Base-by-base conservation (phyloP, 352 stramenopile genomes). In the Globisporangium yorkense region DNA sequence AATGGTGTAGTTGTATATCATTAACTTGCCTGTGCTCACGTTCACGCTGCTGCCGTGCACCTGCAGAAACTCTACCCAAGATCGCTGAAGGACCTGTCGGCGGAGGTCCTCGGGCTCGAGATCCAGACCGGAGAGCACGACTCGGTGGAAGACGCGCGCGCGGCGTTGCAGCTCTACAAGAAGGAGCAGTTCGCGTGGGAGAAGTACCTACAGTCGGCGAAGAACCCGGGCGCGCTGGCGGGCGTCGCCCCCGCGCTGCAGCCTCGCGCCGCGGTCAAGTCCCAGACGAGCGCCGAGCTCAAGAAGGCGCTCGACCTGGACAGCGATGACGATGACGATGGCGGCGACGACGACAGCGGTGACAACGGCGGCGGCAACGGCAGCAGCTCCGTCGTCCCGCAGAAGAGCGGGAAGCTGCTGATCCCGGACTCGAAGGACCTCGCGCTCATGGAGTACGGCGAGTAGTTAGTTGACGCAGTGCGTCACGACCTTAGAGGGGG, bases 91-190 rank as follows among this genome's bases (percentile, higher is more conserved):
- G 59, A 88, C 54, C 67, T 94, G 53, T 67, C 81, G 10, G 66
- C 84, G 51, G 83, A 93, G 56, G 69, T 93, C 12, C 66, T 94
- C 39, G 67, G 64, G 35, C 65, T 71, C 43, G 61, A 81, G 62
- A 93, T 93, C 57, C 85, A 94, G 51, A 76, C 64, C n/a, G 83
- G 85, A 57, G 80, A 93, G 70, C 85, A 94, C 76, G 80, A 94
- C 71, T 94, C 85, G n/a, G 85, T 94, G 29, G 81, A 91, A 63
- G 85, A 93, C 74, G 85, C 85, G 16, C 83, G 79, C 24, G 82
- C 83, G 7, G 76, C 85, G 10, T 56, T 94, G 45, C 69, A 80
- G 20, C 70, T 94, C 41, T 94, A 94, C 70, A 94, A 93, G 54
- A 68, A 61, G n/a, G 81, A 92, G 47, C 84, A 92, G 65, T 90